These are phyloP conservation scores for Sporothrix protearum DNA, from an alignment of 2,329 filamentous ascomycete species.

Conservation along the genomic window DNA sequence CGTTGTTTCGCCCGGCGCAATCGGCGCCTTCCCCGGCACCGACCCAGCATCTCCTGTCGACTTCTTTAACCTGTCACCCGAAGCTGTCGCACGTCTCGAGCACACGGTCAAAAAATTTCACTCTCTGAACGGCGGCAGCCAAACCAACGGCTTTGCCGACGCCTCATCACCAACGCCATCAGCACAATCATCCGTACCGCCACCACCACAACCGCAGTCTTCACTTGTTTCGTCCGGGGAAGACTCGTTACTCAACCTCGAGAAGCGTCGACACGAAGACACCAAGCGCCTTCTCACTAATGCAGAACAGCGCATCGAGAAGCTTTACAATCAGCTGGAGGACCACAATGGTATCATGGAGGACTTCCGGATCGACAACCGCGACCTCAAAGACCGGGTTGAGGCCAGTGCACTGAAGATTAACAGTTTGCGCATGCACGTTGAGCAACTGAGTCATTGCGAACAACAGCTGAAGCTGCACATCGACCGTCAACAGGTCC, in stretches of 20 bases:
- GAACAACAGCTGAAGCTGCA: neutral
- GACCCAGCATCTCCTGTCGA: neutral
- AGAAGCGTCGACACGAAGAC: conserved; percentile 4
- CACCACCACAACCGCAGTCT: neutral
- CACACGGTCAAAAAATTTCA: neutral
- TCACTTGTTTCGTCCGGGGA: neutral
- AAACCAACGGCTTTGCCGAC: neutral
- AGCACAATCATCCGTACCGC: neutral
- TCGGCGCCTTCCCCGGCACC: neutral
- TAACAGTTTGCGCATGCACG: neutral
- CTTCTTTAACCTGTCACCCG: neutral
- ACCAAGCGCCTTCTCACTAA: neutral
- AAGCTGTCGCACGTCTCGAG: conserved; percentile 9
- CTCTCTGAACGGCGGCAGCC: no score
- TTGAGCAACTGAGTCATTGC: neutral
- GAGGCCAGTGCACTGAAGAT: neutral
- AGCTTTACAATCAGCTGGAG: neutral
- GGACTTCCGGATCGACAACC: neutral
- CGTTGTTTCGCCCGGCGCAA: neutral
- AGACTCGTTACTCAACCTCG: neutral
- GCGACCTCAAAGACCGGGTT: neutral
- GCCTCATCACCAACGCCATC: neutral
- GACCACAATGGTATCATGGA: conserved; percentile 5
- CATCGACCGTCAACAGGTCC: neutral
- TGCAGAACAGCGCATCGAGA: neutral